Evolutionary conservation across 2,329 filamentous ascomycete genomes (phyloP).

Genomic region (Hypoxylon sp.): DNA sequence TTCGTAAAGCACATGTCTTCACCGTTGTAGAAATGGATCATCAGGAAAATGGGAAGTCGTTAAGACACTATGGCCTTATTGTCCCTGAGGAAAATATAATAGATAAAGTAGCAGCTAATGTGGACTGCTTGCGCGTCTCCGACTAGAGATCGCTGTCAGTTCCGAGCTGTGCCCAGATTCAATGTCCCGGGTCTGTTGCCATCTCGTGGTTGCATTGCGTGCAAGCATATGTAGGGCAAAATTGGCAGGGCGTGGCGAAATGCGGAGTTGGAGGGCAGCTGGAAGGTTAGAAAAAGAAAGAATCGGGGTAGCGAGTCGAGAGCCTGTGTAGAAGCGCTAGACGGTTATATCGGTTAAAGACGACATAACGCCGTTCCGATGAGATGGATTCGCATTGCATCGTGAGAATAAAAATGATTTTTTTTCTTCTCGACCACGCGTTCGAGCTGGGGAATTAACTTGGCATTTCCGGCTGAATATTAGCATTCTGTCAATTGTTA

Average conservation of each 20-base stretch:
- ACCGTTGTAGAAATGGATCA: conserved; percentile 14
- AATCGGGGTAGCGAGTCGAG: conserved; percentile 18
- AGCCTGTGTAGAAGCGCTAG: conserved; percentile 14
- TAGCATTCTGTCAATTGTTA: conserved; percentile 14
- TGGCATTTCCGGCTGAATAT: conserved; percentile 29
- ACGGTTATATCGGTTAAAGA: conserved; percentile 38
- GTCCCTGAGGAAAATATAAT: too few relatives aligned
- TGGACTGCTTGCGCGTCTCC: conserved; percentile 33
- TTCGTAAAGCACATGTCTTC: conserved; percentile 11
- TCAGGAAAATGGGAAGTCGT: conserved; percentile 9
- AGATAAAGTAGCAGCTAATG: conserved; percentile 27
- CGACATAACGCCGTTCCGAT: conserved; percentile 21
- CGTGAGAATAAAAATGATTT: conserved; percentile 1
- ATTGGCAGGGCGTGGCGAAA: conserved; percentile 32
- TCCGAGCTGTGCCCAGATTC: conserved; percentile 28
- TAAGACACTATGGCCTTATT: conserved; percentile 9
- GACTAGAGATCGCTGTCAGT: conserved; percentile 20
- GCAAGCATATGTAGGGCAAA: conserved; percentile 29
- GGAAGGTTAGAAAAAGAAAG: conserved; percentile 9
- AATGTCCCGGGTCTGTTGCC: conserved; percentile 23
- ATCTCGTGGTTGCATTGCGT: conserved; percentile 32
- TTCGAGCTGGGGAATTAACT: conserved; percentile 19
- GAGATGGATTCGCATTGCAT: conserved; percentile 19
- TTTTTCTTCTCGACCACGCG: conserved; percentile 8
- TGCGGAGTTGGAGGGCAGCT: conserved; percentile 36